These are phyloP conservation scores for Chondrostereum purpureum DNA, from an alignment of 1,284 basidiomycete species.

Conservation along the genomic window DNA sequence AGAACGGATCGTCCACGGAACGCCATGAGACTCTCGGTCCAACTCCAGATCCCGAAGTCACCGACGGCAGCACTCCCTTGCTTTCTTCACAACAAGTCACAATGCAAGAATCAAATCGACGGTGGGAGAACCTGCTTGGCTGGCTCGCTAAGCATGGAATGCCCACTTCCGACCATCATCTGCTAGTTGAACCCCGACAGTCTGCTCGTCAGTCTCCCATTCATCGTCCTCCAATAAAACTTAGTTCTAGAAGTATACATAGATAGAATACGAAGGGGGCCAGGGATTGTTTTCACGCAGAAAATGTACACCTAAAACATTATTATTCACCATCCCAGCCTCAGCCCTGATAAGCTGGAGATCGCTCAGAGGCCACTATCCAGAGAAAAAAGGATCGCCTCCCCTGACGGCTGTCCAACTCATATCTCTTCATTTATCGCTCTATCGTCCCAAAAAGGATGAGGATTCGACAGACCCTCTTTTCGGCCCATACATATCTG, in stretches of 20 bases:
- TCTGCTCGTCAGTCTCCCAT: conserved; percentile 27
- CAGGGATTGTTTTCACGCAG: conserved; percentile 60
- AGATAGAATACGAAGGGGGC: conserved; percentile 50
- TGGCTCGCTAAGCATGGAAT: conserved; percentile 56
- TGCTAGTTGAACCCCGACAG: conserved; percentile 41
- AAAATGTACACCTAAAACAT: conserved; percentile 41
- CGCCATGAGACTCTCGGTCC: conserved; percentile 2
- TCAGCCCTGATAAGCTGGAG: conserved; percentile 63
- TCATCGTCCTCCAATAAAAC: no score
- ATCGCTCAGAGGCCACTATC: conserved; percentile 55
- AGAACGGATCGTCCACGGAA: conserved; percentile 3
- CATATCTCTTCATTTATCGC: conserved; percentile 56
- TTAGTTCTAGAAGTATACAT: no score
- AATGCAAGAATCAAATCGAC: no score
- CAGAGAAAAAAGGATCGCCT: conserved; percentile 17
- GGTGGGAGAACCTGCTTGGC: conserved; percentile 45
- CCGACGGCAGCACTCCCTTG: conserved; percentile 20
- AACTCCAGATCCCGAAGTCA: no score
- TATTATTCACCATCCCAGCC: conserved; percentile 63
- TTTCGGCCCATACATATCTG: conserved; percentile 75
- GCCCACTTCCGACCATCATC: conserved; percentile 26
- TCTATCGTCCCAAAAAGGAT: conserved; percentile 37
- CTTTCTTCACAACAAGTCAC: no score
- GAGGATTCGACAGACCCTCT: conserved; percentile 39
- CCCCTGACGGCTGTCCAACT: conserved; percentile 51